Evolutionary conservation across 176 grass and related monocot genomes (phyloP).

Genomic region (Eragrostis nindensis): DNA sequence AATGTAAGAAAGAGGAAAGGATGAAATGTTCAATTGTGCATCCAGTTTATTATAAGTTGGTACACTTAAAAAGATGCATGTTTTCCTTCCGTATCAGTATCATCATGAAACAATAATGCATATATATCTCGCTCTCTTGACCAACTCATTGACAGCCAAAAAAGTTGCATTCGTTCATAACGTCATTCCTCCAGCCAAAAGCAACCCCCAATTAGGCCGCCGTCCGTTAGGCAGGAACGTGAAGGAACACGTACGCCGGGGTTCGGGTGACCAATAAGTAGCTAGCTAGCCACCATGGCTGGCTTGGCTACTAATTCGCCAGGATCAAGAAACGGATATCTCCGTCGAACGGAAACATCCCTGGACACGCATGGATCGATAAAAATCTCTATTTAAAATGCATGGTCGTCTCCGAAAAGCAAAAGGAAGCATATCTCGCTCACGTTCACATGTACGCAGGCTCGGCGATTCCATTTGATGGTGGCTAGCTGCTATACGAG

Average conservation of each 20-base stretch:
- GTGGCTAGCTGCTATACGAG: not conserved
- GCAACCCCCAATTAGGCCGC: not conserved
- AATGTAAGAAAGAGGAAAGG: no score
- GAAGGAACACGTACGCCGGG: not conserved
- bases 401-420: not conserved
- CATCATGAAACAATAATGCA: no score
- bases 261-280: not conserved
- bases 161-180: no score
- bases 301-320: constrained; percentile 13
- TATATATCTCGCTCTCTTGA: no score
- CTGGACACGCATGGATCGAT: constrained; percentile 24
- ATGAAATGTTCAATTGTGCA: no score
- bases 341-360: constrained; percentile 9
- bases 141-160: no score
- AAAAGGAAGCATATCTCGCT: constrained; percentile 11
- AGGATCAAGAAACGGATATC: constrained; percentile 38
- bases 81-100: no score
- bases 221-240: not conserved
- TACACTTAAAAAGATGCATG: no score
- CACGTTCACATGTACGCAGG: not conserved
- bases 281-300: no score
- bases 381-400: not conserved
- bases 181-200: no score
- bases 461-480: not conserved
- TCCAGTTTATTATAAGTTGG: no score